A percentile compares a stretch with the other conserved stretches of the same genome.
phyloP scores from a whole-genome alignment of 129 eudicot species.

The Kitagawia praeruptora region DNA sequence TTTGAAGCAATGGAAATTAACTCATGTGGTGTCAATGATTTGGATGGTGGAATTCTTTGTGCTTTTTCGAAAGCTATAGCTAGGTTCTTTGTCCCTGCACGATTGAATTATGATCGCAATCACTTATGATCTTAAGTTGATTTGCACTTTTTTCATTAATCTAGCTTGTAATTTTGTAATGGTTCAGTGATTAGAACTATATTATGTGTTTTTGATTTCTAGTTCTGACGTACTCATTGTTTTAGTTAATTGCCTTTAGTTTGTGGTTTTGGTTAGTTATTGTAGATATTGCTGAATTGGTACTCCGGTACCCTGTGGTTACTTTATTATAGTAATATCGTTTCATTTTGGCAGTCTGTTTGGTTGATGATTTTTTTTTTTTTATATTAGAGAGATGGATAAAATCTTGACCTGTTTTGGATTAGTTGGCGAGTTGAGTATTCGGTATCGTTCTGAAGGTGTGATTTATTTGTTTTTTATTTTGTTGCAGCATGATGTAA shows the following conservation, averaged over 20 bases:
- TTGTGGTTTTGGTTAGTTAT: neutral
- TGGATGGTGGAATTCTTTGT: conserved; percentile 69
- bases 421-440: conserved; percentile 11
- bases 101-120: neutral
- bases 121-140: conserved; percentile 3
- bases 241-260: neutral
- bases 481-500: conserved; percentile 27
- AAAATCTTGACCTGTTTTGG: conserved; percentile 17
- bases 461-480: conserved; percentile 7
- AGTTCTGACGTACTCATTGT: neutral
- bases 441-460: conserved; percentile 13
- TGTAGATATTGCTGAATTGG: neutral
- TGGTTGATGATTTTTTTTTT: neutral
- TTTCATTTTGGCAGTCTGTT: neutral
- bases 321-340: neutral
- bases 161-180: conserved; percentile 14
- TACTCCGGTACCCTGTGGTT: neutral
- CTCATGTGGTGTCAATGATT: conserved; percentile 41
- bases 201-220: neutral
- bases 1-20: conserved; percentile 47
- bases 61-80: conserved; percentile 17
- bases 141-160: conserved; percentile 28
- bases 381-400: too few species aligned
- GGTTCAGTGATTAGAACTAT: neutral
- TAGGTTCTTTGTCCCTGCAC: neutral